Evolutionary conservation across 257 asterid species (phyloP), one percentile per base, ranked within the genome.

Genomic region (Jacaranda mimosifolia): DNA sequence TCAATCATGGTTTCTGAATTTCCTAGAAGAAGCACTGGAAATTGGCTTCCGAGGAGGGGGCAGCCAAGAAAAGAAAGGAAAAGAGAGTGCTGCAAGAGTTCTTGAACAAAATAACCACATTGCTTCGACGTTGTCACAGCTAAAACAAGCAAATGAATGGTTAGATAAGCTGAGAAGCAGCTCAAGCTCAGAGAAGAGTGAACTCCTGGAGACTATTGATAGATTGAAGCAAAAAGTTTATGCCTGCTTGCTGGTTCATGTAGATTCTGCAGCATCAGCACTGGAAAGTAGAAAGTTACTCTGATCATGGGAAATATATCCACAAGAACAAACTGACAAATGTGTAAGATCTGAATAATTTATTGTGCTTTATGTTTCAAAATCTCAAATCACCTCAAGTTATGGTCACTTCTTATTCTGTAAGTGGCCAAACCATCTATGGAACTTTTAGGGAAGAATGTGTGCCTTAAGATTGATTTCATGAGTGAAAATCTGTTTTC

Each of bases 181-280:
- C 12, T 70, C 83, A 8, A 68, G 83, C 39, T 68, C 79, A 1
- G 94, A 86, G 68, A 85, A 84, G 70, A 77, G 55, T 8, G 89
- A 76, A 4, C 18, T 84, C 52, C 51, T 74, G 18, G 92, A 86
- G 70, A 89, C 63, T n/a, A 58, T 92, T 43, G 92, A 89, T 35
- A 77, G 85, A 42, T 79, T 94, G 92, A 94, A 94, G 89, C 90
- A 91, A 55, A 92, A 92, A 75, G 86, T 91, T 17, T 94, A 94
- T 70, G 74, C 90, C 1, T 94, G 98, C 63, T 86, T 94, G 92
- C 91, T 94, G 63, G 73, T 85, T 79, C 94, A 94, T 68, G 89
- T 91, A 45, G 97, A 91, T 79, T 89, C 93, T 52, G 98, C 97
- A 11, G 96, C 98, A 39, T 79, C 86, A 79, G 97, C 98, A 76